Evolutionary conservation across 225 moss, liverwort and hornwort species (phyloP), one percentile per base, ranked within the genome.

Genomic region (Straminergon stramineum): DNA sequence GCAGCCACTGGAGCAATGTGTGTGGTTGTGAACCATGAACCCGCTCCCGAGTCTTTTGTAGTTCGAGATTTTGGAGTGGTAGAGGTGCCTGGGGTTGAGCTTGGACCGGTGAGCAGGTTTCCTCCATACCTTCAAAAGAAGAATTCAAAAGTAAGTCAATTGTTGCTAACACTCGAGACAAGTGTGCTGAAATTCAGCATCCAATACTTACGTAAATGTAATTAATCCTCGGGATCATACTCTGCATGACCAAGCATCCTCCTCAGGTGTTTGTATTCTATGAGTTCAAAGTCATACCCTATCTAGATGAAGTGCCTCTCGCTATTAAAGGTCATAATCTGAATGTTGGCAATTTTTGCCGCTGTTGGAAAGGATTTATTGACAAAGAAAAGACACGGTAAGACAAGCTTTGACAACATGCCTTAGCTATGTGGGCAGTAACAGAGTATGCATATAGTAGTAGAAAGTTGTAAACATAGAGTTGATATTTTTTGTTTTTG

Each of bases 51-150:
- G 74, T 6, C 39, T 69, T n/a, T 69, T 2, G 77, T 67, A 8
- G 69, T 66, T 62, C 87, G n/a, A 35, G 66, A 62, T 52, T 27
- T 77, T 17, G 84, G 76, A 28, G 73, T 71, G 34, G 79, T 18
- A 32, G 94, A 91, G 17, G 88, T 55, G n/a, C 64, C 63, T 17
- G 88, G 51, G 3, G 94, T 32, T 37, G 92, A 81, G 26, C 87
- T 45, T 48, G 75, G 75, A 16, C 8, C 60, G 57, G 71, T 92
- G 11, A 95, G 75, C 48, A 8, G 56, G 87, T 95, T 96, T 27
- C 94, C 95, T 57, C 85, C 71, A 63, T 90, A 91, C 83, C 96
- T 96, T 85, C 65, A 86, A 43, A 69, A 81, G 35, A 51, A 78
- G 8, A 87, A 73, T 14, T 26, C 0, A 6, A 27, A 43, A 43